A percentile compares a stretch with the other conserved stretches of the same genome.
These are phyloP conservation scores for Gracilaria gracilis DNA, from an alignment of 23 red algal genomes.

Conservation along the genomic window DNA sequence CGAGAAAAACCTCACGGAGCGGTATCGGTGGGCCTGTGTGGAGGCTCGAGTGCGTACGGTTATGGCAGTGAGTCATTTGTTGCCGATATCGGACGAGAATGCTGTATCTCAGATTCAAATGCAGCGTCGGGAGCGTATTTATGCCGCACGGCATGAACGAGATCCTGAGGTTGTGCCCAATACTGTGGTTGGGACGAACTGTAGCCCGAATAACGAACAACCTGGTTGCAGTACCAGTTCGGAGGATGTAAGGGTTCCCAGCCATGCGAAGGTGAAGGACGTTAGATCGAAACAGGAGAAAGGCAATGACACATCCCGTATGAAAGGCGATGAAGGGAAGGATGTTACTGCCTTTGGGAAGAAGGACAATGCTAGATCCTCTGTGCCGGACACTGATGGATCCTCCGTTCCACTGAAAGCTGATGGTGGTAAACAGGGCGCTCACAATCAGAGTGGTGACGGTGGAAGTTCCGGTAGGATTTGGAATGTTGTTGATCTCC, in stretches of 20 bases:
- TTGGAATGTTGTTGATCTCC: background rate
- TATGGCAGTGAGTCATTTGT: background rate
- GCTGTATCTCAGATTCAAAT: background rate
- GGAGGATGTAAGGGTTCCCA: too few species aligned
- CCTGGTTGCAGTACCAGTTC: too few species aligned
- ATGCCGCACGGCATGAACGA: background rate
- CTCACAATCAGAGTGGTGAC: background rate
- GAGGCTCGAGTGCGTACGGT: background rate
- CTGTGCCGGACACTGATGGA: too few species aligned
- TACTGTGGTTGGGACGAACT: background rate
- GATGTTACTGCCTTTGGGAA: too few species aligned
- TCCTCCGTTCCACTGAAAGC: too few species aligned
- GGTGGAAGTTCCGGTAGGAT: background rate
- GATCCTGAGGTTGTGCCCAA: background rate
- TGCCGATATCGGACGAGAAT: background rate
- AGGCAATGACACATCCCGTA: too few species aligned
- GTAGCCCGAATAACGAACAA: too few species aligned
- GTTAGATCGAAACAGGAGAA: too few species aligned
- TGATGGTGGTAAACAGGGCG: background rate
- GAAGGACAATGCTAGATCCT: too few species aligned
- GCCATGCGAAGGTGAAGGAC: too few species aligned
- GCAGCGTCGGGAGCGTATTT: background rate
- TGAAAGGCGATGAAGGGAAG: too few species aligned
- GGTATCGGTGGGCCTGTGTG: background rate
- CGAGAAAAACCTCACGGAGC: background rate